phyloP scores from a whole-genome alignment of 2,329 filamentous ascomycete species.

The Ophiostoma ulmi region DNA sequence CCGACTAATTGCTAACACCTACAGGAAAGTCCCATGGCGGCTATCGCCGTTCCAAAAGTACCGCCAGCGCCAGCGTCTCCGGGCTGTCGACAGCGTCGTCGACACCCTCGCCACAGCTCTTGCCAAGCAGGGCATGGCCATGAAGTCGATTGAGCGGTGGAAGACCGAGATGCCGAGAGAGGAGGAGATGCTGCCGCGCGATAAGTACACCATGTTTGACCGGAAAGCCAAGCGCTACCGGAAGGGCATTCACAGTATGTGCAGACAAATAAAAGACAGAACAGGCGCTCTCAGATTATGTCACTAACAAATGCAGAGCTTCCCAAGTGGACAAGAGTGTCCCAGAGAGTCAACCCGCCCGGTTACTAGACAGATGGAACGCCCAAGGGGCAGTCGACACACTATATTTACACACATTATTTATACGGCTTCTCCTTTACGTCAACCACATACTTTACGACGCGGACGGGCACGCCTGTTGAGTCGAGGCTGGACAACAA shows the following conservation, averaged over 20 bases:
- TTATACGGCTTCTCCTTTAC: neutral
- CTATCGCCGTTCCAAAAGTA: conserved; percentile 87
- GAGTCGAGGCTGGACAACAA: neutral
- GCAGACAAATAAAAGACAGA: neutral
- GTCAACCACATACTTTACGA: neutral
- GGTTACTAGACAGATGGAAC: conserved; percentile 58
- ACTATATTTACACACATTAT: neutral
- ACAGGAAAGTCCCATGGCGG: conserved; percentile 91
- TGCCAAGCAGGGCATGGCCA: conserved; percentile 63
- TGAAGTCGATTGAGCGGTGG: conserved; percentile 81
- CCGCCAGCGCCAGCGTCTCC: conserved; percentile 75
- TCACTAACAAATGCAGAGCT: conserved; percentile 51
- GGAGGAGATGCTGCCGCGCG: conserved; percentile 87
- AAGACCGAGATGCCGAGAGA: conserved; percentile 94
- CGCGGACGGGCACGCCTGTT: neutral
- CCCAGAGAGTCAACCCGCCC: conserved; percentile 87
- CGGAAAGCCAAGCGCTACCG: conserved; percentile 91
- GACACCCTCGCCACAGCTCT: conserved; percentile 75
- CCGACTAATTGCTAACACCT: neutral
- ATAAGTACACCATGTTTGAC: conserved; percentile 98
- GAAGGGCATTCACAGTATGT: conserved; percentile 95
- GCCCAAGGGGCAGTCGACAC: too few relatives aligned
- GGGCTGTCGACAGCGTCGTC: conserved; percentile 82
- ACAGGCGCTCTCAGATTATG: neutral
- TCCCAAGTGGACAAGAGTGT: conserved; percentile 92